Conservation (phyloP, 2,329 filamentous ascomycete species). For the Emmonsiellopsis sp. region DNA sequence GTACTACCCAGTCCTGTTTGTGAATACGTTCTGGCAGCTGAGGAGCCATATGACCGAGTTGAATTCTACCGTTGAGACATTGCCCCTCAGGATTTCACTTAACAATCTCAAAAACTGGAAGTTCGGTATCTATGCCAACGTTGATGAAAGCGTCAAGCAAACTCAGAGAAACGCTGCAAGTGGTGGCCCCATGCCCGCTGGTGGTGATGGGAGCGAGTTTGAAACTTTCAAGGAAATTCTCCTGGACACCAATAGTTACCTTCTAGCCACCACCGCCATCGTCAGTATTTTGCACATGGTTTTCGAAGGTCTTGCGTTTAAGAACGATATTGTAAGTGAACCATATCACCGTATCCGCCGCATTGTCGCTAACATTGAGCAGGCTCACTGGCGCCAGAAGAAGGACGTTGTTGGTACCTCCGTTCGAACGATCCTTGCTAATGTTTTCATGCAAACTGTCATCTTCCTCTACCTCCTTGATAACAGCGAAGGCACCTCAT, state of each 20-base stretch:
- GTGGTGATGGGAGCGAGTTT: slow-evolving; percentile 84
- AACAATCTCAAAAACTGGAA: slow-evolving; percentile 82
- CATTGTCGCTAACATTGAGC: neutral
- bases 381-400: slow-evolving; percentile 94
- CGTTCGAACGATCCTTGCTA: slow-evolving; percentile 88
- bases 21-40: slow-evolving; percentile 97
- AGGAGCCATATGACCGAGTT: slow-evolving; percentile 82
- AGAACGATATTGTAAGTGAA: slow-evolving; percentile 69
- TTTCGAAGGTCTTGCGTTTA: slow-evolving; percentile 93
- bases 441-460: slow-evolving; percentile 92
- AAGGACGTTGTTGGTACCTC: slow-evolving; percentile 98
- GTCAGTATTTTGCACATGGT: slow-evolving; percentile 88
- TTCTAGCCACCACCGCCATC: slow-evolving; percentile 73
- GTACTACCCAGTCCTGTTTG: slow-evolving; percentile 84
- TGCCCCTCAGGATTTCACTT: slow-evolving; percentile 76
- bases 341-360: neutral
- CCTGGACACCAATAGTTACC: slow-evolving; percentile 85
- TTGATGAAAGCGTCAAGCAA: slow-evolving; percentile 83
- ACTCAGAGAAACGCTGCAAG: slow-evolving; percentile 68
- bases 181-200: slow-evolving; percentile 61
- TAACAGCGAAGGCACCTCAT: slow-evolving; percentile 94
- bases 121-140: slow-evolving; percentile 71
- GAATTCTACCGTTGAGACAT: slow-evolving; percentile 75
- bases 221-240: slow-evolving; percentile 96
- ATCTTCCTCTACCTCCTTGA: slow-evolving; percentile 97